Percentiles rank a stretch among this genome's conserved stretches.
Evolutionary conservation across 257 asterid species (phyloP).

Genomic region (Ballota nigra): DNA sequence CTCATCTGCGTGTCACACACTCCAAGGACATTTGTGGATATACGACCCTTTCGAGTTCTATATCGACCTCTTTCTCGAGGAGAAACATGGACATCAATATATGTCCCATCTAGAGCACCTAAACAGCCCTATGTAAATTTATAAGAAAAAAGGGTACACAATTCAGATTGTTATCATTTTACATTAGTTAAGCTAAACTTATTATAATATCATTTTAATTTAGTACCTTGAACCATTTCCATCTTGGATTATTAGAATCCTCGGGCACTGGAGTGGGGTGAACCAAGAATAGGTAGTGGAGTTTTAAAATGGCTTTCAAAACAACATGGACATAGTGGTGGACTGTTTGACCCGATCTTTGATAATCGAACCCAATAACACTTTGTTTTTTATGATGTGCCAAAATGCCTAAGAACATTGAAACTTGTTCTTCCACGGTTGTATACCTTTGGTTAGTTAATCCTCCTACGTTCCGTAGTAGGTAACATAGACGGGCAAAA

Average conservation of each 20-base stretch:
- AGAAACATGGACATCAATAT: background rate
- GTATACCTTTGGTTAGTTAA: background rate
- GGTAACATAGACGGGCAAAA: background rate
- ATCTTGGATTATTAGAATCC: background rate
- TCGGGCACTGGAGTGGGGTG: background rate
- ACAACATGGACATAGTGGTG: background rate
- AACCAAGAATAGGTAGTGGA: background rate
- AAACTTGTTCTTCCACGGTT: background rate
- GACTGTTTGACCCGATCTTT: background rate
- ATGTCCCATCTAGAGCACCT: background rate
- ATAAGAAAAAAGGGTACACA: too few relatives aligned
- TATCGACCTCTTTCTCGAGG: background rate
- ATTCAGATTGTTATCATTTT: too few relatives aligned
- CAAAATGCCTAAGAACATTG: background rate
- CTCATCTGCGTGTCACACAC: too few relatives aligned
- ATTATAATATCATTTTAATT: background rate
- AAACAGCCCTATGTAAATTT: background rate
- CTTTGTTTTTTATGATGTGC: background rate
- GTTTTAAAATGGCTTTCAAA: background rate
- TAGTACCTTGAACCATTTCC: background rate
- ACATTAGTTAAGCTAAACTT: too few relatives aligned
- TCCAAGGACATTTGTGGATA: background rate
- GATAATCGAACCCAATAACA: background rate
- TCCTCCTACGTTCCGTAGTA: background rate
- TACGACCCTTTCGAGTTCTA: background rate